Evolutionary conservation across 1,139 yeast species (phyloP).

Genomic region (Suhomyces yuchorum): DNA sequence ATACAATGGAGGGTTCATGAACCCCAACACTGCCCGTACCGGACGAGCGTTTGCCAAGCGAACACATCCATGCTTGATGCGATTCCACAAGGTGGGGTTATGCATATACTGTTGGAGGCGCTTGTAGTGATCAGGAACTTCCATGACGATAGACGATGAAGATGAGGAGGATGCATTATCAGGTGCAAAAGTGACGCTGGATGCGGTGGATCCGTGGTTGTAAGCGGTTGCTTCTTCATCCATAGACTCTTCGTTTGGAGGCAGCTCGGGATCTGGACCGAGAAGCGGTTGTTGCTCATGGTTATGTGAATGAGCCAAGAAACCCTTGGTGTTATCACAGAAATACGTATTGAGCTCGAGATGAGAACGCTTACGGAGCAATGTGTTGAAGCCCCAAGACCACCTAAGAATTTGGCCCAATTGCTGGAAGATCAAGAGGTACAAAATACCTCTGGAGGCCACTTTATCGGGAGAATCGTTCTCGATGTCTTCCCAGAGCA

Average conservation of each 20-base stretch:
- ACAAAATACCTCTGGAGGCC: constrained; percentile 78
- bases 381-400: constrained; percentile 90
- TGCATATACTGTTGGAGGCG: constrained; percentile 10
- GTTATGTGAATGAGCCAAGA: constrained; percentile 15
- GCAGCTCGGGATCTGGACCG: not conserved
- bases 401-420: constrained; percentile 81
- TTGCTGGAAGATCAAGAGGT: constrained; percentile 78
- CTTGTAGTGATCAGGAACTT: constrained; percentile 9
- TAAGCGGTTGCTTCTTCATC: not conserved
- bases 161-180: constrained; percentile 8
- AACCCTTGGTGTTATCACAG: constrained; percentile 14
- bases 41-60: constrained; percentile 7
- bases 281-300: constrained; percentile 15
- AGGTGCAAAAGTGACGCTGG: not conserved
- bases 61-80: constrained; percentile 4
- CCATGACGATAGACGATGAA: constrained; percentile 10
- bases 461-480: constrained; percentile 69
- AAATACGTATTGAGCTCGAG: constrained; percentile 42
- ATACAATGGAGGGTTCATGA: constrained; percentile 95
- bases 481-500: constrained; percentile 72
- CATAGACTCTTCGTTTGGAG: not conserved
- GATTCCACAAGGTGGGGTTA: constrained; percentile 2
- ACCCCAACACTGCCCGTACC: constrained; percentile 35
- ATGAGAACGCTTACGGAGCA: constrained; percentile 55
- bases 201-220: not conserved